Base-by-base conservation (phyloP, 306 rosid species). In the Castanea sativa region DNA sequence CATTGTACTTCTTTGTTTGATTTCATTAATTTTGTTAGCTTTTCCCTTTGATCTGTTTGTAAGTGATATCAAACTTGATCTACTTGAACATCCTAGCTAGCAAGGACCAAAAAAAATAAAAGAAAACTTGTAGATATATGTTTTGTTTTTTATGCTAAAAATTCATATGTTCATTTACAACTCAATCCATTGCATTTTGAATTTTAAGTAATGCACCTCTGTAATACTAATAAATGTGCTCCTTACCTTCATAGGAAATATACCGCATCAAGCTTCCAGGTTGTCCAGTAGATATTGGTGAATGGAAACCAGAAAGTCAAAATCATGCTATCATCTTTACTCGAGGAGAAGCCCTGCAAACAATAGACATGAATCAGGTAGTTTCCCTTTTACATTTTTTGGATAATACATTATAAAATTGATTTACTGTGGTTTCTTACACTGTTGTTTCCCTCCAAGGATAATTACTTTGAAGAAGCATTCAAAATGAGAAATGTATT, bases 361-460 rank as follows among this genome's bases (percentile, higher is more conserved):
- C 97, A 55, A 94, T 94, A 84, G 97, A 92, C 91, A 92, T 92
- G 99, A 94, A 94, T 88, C 99, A 94, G 92, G 99, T 91, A 82
- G 64, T 73, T 74, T 38, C 69, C 60, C 73, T 71, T 74, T 33
- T 23, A 73, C 58, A 25, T 63, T 78, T 53, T 51, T 74, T 70
- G 78, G 32, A 68, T 69, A 70, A 45, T 52, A 74, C 63, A 73
- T 57, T 75, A 55, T 32, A 14, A 33, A 43, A 60, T 38, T 55
- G 10, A 15, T 64, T 73, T 45, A n/a, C 12, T 71, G 43, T 80
- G 35, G 30, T 53, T 43, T 53, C 60, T 21, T 65, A 51, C 49
- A 65, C 74, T 76, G 38, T 77, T 73, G 27, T n/a, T 55, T 19
- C 52, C 55, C 76, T 29, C 73, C 25, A 78, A 92, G 99, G 99